Conservation (phyloP, 73 alveolate species). For the Tetrahymena malaccensis region DNA sequence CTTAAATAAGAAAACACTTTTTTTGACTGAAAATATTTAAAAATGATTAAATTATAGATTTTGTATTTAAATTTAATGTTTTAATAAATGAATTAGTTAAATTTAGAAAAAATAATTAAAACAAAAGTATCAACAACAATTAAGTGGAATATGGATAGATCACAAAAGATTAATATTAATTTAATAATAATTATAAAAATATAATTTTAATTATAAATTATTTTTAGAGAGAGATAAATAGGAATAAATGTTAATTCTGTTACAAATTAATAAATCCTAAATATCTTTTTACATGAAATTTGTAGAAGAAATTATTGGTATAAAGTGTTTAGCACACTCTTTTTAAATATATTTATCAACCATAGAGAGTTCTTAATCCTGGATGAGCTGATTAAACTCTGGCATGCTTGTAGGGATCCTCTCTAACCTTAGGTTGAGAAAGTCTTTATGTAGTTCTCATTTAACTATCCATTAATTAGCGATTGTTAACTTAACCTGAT, state of each 20-base stretch:
- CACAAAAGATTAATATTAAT: not conserved
- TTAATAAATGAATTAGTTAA: too few relatives aligned
- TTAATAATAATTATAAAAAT: too few relatives aligned
- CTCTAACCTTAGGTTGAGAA: not conserved
- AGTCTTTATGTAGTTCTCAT: not conserved
- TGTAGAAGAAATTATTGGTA: not conserved
- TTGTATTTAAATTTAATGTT: too few relatives aligned
- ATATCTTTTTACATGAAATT: not conserved
- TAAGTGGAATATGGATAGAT: not conserved
- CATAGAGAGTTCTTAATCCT: not conserved
- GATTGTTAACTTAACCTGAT: not conserved
- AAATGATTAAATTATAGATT: too few relatives aligned
- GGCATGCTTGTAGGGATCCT: not conserved
- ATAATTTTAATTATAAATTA: too few relatives aligned
- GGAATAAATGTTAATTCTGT: not conserved
- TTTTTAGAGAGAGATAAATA: not conserved
- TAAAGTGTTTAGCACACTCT: not conserved
- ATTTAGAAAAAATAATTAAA: too few relatives aligned
- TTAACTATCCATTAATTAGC: not conserved
- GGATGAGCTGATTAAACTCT: not conserved
- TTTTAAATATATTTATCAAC: not conserved
- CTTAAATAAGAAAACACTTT: too few relatives aligned
- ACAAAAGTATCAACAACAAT: too few relatives aligned
- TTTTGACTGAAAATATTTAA: too few relatives aligned
- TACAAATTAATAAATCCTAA: not conserved